Evolutionary conservation across 345 rosid genomes (phyloP), one percentile per base, ranked within the genome.

Genomic region (Kernera saxatilis): DNA sequence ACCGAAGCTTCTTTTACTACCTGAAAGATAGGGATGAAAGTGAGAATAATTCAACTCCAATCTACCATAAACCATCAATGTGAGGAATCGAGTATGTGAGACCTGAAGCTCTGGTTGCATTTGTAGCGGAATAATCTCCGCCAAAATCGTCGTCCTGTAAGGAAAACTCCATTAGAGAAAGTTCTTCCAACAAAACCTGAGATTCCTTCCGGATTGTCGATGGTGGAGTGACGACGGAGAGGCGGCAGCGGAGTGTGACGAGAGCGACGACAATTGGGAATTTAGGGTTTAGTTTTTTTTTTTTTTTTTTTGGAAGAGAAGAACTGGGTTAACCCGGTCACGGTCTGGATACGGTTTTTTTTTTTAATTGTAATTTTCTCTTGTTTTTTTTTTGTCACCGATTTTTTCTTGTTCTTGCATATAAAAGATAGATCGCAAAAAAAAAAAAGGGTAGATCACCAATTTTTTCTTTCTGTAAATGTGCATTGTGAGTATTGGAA

Each of bases 101-200:
- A 93, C 95, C 96, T 80, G 97, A 72, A 73, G 77, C 80, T 64
- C 81, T 74, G 13, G 75, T 14, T 41, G 70, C 78, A 60, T 84
- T 83, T 43, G 67, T 69, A 25, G 84, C 87, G 2, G 87, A 49
- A 71, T 81, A 85, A 70, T 91, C 97, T 10, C 95, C 93, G 3
- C 94, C 98, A 64, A 93, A 93, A 80, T 87, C 97, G 77, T 93
- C 98, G 58, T 93, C 98, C 82, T 91, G 74, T 41, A 55, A 36
- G 6, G 70, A 69, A 63, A 69, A 75, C 43, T 69, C 79, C 79
- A 75, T 75, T 18, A 27, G 15, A 27, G 57, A 3, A 39, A 67
- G 2, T 50, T 22, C 19, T 18, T 5, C 7, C 21, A 71, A 40
- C 6, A 18, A 45, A 45, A 26, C 15, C 44, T 36, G 67, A 66